Evolutionary conservation across 495 filamentous ascomycete genomes (phyloP).

Genomic region (Hypoxylon fragiforme): DNA sequence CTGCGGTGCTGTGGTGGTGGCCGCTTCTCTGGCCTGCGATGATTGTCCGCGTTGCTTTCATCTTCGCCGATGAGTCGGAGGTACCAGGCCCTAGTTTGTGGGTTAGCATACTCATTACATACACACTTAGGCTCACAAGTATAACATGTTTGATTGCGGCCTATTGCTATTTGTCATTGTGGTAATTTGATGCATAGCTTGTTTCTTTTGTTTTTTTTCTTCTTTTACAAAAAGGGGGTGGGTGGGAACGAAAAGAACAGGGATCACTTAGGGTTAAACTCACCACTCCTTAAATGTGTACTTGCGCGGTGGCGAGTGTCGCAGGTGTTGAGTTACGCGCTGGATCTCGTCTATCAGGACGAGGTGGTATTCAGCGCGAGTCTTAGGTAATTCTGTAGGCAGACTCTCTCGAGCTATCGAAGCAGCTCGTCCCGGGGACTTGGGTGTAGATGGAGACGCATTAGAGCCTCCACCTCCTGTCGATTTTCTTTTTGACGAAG

Average conservation of each 20-base stretch:
- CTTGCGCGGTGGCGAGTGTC: conserved; percentile 60
- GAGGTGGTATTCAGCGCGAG: conserved; percentile 63
- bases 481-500: background rate
- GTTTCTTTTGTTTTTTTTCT: background rate
- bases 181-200: background rate
- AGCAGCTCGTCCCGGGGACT: conserved; percentile 34
- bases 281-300: conserved; percentile 81
- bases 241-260: background rate
- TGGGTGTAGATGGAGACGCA: background rate
- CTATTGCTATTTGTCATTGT: background rate
- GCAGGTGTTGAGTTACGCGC: conserved; percentile 66
- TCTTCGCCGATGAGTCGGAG: conserved; percentile 75
- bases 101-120: conserved; percentile 2
- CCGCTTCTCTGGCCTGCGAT: conserved; percentile 37
- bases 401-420: conserved; percentile 36
- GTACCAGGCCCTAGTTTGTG: conserved; percentile 59
- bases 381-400: conserved; percentile 35
- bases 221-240: background rate
- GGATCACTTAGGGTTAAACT: conserved; percentile 17
- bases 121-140: no score
- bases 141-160: background rate
- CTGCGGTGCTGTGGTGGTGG: conserved; percentile 1
- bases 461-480: background rate
- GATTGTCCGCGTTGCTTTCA: conserved; percentile 52
- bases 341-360: conserved; percentile 68